phyloP scores from a whole-genome alignment of 208 protist species.

The Trypanosoma platydactyli region DNA sequence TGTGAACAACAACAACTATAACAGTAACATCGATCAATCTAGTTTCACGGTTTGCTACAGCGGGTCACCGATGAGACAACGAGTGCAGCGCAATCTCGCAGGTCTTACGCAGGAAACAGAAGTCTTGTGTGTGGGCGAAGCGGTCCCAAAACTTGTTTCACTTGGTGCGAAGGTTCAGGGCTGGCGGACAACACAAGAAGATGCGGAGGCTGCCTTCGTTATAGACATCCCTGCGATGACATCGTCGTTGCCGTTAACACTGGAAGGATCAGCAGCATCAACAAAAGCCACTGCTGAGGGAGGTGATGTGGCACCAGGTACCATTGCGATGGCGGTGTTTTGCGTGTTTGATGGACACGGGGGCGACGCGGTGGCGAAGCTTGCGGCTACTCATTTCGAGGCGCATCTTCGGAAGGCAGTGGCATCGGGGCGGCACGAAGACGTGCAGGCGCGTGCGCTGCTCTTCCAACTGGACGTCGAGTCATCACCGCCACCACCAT shows the following conservation, averaged over 20 bases:
- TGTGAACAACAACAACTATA: background rate
- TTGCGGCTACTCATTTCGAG: constrained; percentile 66
- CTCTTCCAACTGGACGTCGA: constrained; percentile 57
- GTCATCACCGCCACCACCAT: constrained; percentile 14
- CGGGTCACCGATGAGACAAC: constrained; percentile 24
- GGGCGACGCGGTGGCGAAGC: constrained; percentile 72
- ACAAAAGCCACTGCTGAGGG: constrained; percentile 3
- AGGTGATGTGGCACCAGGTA: constrained; percentile 13
- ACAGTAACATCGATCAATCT: background rate
- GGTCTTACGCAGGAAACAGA: constrained; percentile 15
- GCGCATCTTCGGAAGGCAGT: constrained; percentile 56
- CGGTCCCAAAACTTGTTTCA: constrained; percentile 43
- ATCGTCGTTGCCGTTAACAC: constrained; percentile 5
- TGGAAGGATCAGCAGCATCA: constrained; percentile 9
- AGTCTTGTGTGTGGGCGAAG: constrained; percentile 45
- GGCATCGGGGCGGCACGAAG: constrained; percentile 13
- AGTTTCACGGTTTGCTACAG: constrained; percentile 9
- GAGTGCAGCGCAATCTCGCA: constrained; percentile 27
- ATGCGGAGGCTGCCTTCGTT: constrained; percentile 70
- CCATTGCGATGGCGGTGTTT: constrained; percentile 73
- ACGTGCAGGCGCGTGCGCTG: constrained; percentile 40
- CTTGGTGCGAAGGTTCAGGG: constrained; percentile 71
- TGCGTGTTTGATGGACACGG: constrained; percentile 87
- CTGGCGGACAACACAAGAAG: constrained; percentile 80
- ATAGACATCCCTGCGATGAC: constrained; percentile 53